These are phyloP conservation scores for Aspergillus pseudoterreus DNA, from an alignment of 2,329 filamentous ascomycete genomes.

Conservation along the genomic window DNA sequence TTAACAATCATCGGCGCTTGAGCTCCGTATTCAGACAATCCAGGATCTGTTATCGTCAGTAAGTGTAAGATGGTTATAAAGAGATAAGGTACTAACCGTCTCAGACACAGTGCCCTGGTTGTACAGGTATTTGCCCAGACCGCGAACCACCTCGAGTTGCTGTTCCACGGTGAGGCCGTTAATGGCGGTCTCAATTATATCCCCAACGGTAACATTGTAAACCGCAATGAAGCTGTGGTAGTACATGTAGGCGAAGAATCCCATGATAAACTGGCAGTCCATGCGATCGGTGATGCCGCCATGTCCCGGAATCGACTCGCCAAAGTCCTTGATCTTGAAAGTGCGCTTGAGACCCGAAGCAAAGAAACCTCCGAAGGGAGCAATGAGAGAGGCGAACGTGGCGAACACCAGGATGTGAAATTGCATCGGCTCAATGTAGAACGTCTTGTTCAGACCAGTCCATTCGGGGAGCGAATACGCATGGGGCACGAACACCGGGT, in stretches of 20 bases:
- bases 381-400: constrained; percentile 92
- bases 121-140: constrained; percentile 60
- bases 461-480: constrained; percentile 69
- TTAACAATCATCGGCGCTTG: constrained; percentile 24
- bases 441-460: constrained; percentile 66
- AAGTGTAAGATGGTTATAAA: constrained; percentile 13
- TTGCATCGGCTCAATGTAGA: constrained; percentile 83
- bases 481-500: constrained; percentile 82
- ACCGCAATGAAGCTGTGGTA: constrained; percentile 95
- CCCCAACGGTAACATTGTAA: constrained; percentile 78
- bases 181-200: constrained; percentile 86
- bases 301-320: constrained; percentile 94
- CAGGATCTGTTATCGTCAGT: constrained; percentile 24
- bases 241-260: constrained; percentile 97
- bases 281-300: constrained; percentile 98
- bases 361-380: constrained; percentile 97
- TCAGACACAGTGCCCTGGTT: constrained; percentile 58
- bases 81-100: constrained; percentile 40
- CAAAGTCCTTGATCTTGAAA: constrained; percentile 99
- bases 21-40: constrained; percentile 37
- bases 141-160: constrained; percentile 73
- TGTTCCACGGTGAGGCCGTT: constrained; percentile 83
- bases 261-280: constrained; percentile 99
- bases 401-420: constrained; percentile 87
- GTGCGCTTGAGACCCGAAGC: constrained; percentile 95